Evolutionary conservation across 2,329 filamentous ascomycete genomes (phyloP), one percentile per base, ranked within the genome.

Genomic region (Rugonectria rugulosa): DNA sequence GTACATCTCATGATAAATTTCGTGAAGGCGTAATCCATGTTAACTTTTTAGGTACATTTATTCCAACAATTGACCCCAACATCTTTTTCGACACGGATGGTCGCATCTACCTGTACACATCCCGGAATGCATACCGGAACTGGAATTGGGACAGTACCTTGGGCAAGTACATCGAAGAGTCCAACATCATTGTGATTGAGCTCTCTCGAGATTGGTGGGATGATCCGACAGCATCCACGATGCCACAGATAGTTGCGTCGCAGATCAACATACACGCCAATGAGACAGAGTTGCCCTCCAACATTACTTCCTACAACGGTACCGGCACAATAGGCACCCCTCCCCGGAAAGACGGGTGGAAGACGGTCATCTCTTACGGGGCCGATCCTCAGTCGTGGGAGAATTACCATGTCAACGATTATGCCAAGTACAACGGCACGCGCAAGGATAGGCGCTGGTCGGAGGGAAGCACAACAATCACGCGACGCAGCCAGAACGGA

Each of bases 1-100:
- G 72, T 12, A 74, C n/a, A n/a, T n/a, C n/a, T n/a, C n/a, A n/a
- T n/a, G n/a, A n/a, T n/a, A n/a, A n/a, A n/a, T n/a, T n/a, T n/a
- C n/a, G n/a, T n/a, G n/a, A n/a, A n/a, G n/a, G n/a, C n/a, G n/a
- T n/a, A n/a, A n/a, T n/a, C n/a, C n/a, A n/a, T n/a, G n/a, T n/a
- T n/a, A n/a, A n/a, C n/a, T n/a, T n/a, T n/a, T n/a, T n/a, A n/a
- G n/a, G n/a, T n/a, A n/a, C 72, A 1, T 74, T 70, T 17, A 74
- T 74, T 17, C 72, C 72, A 1, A 71, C 68, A 4, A 79, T 81
- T 7, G 79, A 81, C 47, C 73, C 77, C 0, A 77, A 81, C 65
- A 68, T 83, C n/a, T 76, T 81, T 34, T 80, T 77, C 40, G 74
- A 79, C 34, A 60, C 68, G 6, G 69, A 75, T 54, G 72, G 69